Percentiles rank a stretch among this genome's conserved stretches.
Evolutionary conservation across 495 filamentous ascomycete genomes (phyloP).

Genomic region (Recurvomyces mirabilis): DNA sequence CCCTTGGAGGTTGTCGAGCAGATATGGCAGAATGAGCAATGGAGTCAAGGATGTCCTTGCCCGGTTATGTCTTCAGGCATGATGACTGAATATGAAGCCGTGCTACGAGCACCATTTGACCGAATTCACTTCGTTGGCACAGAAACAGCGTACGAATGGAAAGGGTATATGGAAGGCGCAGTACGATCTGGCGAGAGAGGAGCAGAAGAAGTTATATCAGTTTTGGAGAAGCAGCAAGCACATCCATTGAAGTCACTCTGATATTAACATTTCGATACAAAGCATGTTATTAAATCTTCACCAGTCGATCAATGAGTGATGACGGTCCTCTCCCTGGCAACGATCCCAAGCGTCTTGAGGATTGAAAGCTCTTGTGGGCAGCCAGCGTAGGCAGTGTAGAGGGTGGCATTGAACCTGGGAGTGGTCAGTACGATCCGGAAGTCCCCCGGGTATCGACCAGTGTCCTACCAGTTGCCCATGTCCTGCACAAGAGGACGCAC

Average conservation of each 20-base stretch:
- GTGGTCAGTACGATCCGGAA: too few species aligned
- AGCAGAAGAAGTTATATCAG: slow-evolving; percentile 24
- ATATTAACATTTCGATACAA: too few species aligned
- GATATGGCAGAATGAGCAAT: slow-evolving; percentile 20
- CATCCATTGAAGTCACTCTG: too few species aligned
- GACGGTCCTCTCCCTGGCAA: neutral
- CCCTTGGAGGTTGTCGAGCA: slow-evolving; percentile 18
- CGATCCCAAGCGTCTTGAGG: too few species aligned
- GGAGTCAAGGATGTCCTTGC: slow-evolving; percentile 17
- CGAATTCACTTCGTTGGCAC: slow-evolving; percentile 29
- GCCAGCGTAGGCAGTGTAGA: neutral
- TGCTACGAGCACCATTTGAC: slow-evolving; percentile 16
- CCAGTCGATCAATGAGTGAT: neutral
- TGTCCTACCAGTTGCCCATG: slow-evolving; percentile 16
- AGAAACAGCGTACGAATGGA: slow-evolving; percentile 25
- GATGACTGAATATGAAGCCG: slow-evolving; percentile 12
- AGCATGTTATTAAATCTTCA: too few species aligned
- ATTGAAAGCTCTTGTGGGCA: neutral
- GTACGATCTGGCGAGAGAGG: slow-evolving; percentile 24
- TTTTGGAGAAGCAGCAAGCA: too few species aligned
- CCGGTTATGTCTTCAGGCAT: slow-evolving; percentile 14
- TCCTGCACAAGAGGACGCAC: slow-evolving; percentile 6
- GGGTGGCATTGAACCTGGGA: slow-evolving; percentile 14
- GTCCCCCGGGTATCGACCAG: too few species aligned
- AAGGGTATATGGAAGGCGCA: slow-evolving; percentile 31